Percentiles rank a stretch among this genome's conserved stretches.
Evolutionary conservation across 306 rosid species (phyloP).

Genomic region (Leucaena leucocephala): DNA sequence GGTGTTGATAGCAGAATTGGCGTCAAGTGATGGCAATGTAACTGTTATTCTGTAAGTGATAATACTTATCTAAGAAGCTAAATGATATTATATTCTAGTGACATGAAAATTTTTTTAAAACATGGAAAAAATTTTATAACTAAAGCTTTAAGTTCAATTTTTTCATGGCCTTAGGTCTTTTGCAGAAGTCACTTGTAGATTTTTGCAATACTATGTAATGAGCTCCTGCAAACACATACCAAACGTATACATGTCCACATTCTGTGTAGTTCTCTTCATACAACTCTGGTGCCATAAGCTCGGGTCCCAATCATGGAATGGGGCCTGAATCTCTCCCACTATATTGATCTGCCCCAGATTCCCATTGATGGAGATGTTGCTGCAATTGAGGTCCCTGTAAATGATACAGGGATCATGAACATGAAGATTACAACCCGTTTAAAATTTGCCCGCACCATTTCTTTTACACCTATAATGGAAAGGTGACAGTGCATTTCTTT

Average conservation of each 20-base stretch:
- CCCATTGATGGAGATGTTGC: slow-evolving; percentile 35
- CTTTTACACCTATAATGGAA: slow-evolving; percentile 18
- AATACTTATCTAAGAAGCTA: too few relatives aligned
- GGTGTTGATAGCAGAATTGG: neutral
- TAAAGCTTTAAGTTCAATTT: too few relatives aligned
- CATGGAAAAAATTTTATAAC: too few relatives aligned
- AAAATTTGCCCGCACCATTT: slow-evolving; percentile 33
- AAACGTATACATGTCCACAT: slow-evolving; percentile 38
- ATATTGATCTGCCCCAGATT: neutral
- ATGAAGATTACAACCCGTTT: slow-evolving; percentile 34
- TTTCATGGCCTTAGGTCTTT: neutral
- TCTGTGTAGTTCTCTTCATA: slow-evolving; percentile 34
- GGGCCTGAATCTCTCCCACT: neutral
- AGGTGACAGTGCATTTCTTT: neutral
- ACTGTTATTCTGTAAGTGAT: too few relatives aligned
- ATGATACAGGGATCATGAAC: slow-evolving; percentile 23
- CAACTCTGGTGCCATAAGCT: slow-evolving; percentile 41
- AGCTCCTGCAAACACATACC: slow-evolving; percentile 37
- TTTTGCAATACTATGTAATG: slow-evolving; percentile 9
- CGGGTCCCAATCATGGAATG: slow-evolving; percentile 23
- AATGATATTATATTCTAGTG: too few relatives aligned
- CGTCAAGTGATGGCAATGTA: neutral
- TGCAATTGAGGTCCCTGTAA: slow-evolving; percentile 37
- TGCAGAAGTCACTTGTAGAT: slow-evolving; percentile 25
- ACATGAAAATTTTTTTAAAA: too few relatives aligned